Base-by-base conservation (phyloP, 2,329 filamentous ascomycete species). In the Chalaropsis ovoidea region DNA sequence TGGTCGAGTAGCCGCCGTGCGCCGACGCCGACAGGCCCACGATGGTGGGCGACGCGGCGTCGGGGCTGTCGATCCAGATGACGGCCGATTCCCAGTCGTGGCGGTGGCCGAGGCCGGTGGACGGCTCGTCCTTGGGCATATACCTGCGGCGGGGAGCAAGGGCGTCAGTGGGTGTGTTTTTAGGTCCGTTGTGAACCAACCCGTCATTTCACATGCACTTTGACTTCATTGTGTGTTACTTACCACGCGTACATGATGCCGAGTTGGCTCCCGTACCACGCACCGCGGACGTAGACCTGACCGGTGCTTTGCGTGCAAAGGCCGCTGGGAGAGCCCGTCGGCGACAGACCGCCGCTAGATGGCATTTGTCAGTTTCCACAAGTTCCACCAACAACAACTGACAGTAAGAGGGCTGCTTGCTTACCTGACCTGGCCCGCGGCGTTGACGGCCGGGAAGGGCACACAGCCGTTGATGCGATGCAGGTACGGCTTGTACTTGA, bases 391-490 rank as follows among this genome's bases (percentile, higher is more conserved):
- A 10, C 35, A 39, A 13, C 8, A n/a, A 17, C 19, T 27, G 19
- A 7, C 17, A 10, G 4, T 11, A 27, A n/a, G 61, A 8, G 11
- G 13, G 24, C 11, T 60, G 17, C 27, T 8, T 35, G 69, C 76
- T 67, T 72, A 85, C 83, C 78, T 76, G 10, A 81, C 85, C 68
- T 86, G 77, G 2, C 84, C 84, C 0, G 74, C 72, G 0, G 77
- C 76, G 68, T 86, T 80, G 1, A 86, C 83, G 0, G 80, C 83
- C 0, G 83, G 83, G 70, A 83, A 86, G 0, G 83, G 82, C 8
- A 86, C 82, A 68, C 84, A 86, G 54, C 84, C 83, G 70, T 82
- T 81, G 22, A 86, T 79, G 7, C 60, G 58, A 41, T 71, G 70
- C 39, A 76, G 70, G 67, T 71, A 74, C 10, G 74, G 74, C 69